Evolutionary conservation across 2,329 filamentous ascomycete genomes (phyloP).

Genomic region (Monilinia fructigena): DNA sequence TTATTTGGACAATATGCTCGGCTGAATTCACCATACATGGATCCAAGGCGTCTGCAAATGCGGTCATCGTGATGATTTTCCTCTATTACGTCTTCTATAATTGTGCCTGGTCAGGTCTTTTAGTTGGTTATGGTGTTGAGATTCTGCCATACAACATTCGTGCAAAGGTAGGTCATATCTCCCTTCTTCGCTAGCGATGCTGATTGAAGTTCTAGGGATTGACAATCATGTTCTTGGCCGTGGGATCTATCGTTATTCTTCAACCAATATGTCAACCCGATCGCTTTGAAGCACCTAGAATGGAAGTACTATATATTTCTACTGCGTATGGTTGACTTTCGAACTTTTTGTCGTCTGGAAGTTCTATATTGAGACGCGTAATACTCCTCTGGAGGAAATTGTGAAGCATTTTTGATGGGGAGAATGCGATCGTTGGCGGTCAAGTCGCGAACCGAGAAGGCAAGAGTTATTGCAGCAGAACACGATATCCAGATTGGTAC

Average conservation of each 20-base stretch:
- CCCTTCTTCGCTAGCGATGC: neutral
- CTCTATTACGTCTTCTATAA: slow-evolving; percentile 49
- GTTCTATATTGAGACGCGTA: slow-evolving; percentile 46
- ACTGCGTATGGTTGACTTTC: slow-evolving; percentile 41
- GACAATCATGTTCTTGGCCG: slow-evolving; percentile 46
- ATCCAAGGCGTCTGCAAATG: slow-evolving; percentile 29
- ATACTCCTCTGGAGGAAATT: slow-evolving; percentile 47
- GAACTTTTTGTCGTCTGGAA: slow-evolving; percentile 36
- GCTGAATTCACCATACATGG: slow-evolving; percentile 29
- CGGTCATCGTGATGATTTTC: slow-evolving; percentile 49
- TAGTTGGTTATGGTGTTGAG: slow-evolving; percentile 35
- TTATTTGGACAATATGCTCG: slow-evolving; percentile 36
- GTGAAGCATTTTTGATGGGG: slow-evolving; percentile 48
- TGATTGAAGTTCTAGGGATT: slow-evolving; percentile 32
- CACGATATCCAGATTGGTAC: slow-evolving; percentile 18
- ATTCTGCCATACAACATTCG: slow-evolving; percentile 37
- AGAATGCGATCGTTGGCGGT: slow-evolving; percentile 40
- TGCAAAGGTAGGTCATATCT: slow-evolving; percentile 37
- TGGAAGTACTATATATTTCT: slow-evolving; percentile 49
- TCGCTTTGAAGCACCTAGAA: slow-evolving; percentile 42
- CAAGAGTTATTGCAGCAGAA: slow-evolving; percentile 19
- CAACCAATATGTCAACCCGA: slow-evolving; percentile 46
- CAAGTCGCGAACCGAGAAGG: slow-evolving; percentile 25
- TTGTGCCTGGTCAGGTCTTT: slow-evolving; percentile 36
- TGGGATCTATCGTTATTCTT: slow-evolving; percentile 48